Conservation (phyloP, 768 basidiomycete genomes). For the Suillus discolor region DNA sequence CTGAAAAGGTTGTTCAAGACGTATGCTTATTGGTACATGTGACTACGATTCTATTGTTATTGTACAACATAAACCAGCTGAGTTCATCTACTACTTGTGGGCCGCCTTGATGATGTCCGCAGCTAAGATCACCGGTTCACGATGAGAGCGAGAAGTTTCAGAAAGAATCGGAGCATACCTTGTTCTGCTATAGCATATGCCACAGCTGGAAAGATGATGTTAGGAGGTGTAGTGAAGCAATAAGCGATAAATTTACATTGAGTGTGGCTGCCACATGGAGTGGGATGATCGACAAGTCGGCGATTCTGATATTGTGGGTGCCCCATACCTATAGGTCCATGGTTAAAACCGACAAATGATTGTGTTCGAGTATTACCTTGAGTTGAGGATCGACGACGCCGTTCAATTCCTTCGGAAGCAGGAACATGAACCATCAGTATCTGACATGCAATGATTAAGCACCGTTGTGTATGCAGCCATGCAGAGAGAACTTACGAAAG, state of each 20-base stretch:
- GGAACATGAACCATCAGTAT: neutral
- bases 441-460: neutral
- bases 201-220: neutral
- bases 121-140: neutral
- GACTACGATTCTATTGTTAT: neutral
- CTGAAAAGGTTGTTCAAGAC: neutral
- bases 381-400: neutral
- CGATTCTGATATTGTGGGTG: neutral
- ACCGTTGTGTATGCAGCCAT: neutral
- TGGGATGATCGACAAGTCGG: neutral
- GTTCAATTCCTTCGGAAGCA: conserved; percentile 1
- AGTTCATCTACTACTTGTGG: neutral
- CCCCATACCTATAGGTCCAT: neutral
- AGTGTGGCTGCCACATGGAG: neutral
- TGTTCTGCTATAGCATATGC: neutral
- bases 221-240: neutral
- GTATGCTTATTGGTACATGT: neutral
- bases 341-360: neutral
- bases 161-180: neutral
- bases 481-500: neutral
- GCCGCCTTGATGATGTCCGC: neutral
- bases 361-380: neutral
- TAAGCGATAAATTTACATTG: neutral
- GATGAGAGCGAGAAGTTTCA: neutral
- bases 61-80: neutral